These are phyloP conservation scores for Babesia caballi DNA, from an alignment of 169 alveolate species.

Conservation along the genomic window DNA sequence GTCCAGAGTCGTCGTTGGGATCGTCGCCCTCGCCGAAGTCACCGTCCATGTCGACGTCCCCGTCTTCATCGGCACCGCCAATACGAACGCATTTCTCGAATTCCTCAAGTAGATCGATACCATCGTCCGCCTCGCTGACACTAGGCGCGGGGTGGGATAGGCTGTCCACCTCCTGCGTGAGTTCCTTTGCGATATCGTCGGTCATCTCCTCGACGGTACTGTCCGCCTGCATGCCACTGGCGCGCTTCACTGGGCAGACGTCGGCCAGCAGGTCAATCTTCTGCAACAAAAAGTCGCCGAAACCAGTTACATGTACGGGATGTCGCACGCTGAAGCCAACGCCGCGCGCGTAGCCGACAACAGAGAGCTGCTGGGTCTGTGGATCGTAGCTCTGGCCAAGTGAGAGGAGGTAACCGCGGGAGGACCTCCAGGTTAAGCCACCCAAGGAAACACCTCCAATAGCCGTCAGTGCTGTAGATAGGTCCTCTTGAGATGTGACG, in stretches of 20 bases:
- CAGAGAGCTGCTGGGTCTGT: slow-evolving; percentile 31
- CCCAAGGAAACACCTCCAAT: slow-evolving; percentile 60
- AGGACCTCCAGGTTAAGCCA: slow-evolving; percentile 67
- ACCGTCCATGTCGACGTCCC: slow-evolving; percentile 11
- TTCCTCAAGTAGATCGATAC: background rate
- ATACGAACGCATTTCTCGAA: slow-evolving; percentile 35
- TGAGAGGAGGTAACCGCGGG: slow-evolving; percentile 74
- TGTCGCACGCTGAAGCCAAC: slow-evolving; percentile 69
- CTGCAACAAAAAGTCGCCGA: slow-evolving; percentile 71
- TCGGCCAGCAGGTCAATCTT: slow-evolving; percentile 61
- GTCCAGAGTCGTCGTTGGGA: slow-evolving; percentile 6
- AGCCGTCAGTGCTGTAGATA: slow-evolving; percentile 44
- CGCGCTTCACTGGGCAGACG: slow-evolving; percentile 37
- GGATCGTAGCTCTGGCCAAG: slow-evolving; percentile 61
- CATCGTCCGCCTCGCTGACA: background rate
- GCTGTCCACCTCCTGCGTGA: slow-evolving; percentile 44
- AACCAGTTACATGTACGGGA: slow-evolving; percentile 71
- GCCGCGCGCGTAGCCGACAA: slow-evolving; percentile 75
- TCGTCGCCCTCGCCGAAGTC: slow-evolving; percentile 29
- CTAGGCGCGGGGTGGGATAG: background rate
- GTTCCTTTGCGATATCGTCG: slow-evolving; percentile 43
- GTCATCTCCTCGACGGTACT: slow-evolving; percentile 47
- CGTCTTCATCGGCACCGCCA: slow-evolving; percentile 21
- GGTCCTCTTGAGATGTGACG: slow-evolving; percentile 29
- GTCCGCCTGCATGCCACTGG: slow-evolving; percentile 20